Evolutionary conservation across 345 rosid genomes (phyloP), one percentile per base, ranked within the genome.

Genomic region (Salix koriyanagi): DNA sequence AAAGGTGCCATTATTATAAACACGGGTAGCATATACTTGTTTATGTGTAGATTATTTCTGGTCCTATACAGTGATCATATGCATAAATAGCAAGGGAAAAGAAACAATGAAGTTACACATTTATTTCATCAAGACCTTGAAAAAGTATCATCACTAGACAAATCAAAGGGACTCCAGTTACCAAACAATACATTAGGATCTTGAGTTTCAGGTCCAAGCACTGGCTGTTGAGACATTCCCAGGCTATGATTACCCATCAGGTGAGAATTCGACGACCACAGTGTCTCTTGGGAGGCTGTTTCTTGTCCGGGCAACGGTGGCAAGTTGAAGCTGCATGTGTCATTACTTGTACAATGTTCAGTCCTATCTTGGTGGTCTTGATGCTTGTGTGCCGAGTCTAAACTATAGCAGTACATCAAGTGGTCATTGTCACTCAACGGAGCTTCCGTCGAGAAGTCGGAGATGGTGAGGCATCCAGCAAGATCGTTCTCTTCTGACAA

Each of bases 251-350:
- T 80, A 37, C 68, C 54, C 80, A 69, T 25, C 39, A 58, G 19
- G 39, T 76, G 68, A 50, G 79, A 73, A 70, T 78, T 76, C 8
- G 82, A 34, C 8, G 82, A 34, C 85, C 89, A 84, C 48, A 77
- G 14, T 12, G 73, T 66, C 7, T 81, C 84, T 79, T 81, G 84
- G 58, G 80, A 67, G 25, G 32, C 66, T 25, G 62, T 32, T 48
- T 77, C 89, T 58, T 83, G 82, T 32, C 84, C 85, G 16, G 87
- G 89, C 77, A 89, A 77, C 41, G 89, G 88, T 18, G 88, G 89
- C 82, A 87, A 71, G 19, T 76, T 80, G 19, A 70, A n/a, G 56
- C 69, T 79, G 66, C 73, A 73, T 13, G 79, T 64, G n/a, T 76
- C 79, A 19, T 75, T 71, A 64, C 65, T 58, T 12, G 71, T 64